A percentile compares a stretch with the other conserved stretches of the same genome.
Conservation (phyloP, 208 protist genomes). For the Trypanosoma mega region DNA sequence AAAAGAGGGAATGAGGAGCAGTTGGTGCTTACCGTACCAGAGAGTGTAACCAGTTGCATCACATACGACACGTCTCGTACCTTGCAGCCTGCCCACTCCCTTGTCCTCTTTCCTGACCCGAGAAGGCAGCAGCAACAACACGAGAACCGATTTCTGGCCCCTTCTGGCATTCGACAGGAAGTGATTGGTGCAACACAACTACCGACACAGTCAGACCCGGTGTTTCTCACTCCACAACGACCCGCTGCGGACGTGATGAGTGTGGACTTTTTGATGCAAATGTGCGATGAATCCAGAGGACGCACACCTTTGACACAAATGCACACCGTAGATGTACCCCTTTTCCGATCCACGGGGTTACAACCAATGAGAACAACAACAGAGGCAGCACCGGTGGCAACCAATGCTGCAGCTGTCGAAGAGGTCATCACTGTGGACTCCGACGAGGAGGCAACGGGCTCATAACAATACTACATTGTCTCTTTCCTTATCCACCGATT, state of each 20-base stretch:
- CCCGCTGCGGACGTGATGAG: conserved; percentile 26
- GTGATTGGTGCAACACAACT: conserved; percentile 14
- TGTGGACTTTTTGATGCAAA: conserved; percentile 57
- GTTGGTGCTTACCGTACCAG: too few relatives aligned
- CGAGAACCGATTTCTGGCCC: conserved; percentile 17
- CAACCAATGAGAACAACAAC: not conserved
- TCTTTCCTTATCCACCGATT: too few relatives aligned
- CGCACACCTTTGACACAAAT: conserved; percentile 43
- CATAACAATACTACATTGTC: not conserved
- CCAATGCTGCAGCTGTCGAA: conserved; percentile 7
- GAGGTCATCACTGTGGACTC: conserved; percentile 28
- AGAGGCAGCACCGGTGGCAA: not conserved
- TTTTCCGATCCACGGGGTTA: not conserved
- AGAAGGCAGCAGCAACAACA: conserved; percentile 4
- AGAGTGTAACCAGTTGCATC: too few relatives aligned
- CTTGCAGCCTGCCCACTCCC: conserved; percentile 27
- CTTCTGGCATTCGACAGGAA: not conserved
- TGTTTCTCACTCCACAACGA: not conserved
- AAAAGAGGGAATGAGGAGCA: too few relatives aligned
- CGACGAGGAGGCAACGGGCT: conserved; percentile 6
- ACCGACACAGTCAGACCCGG: not conserved
- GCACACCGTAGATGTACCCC: not conserved
- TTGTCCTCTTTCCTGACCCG: conserved; percentile 41
- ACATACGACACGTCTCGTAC: too few relatives aligned
- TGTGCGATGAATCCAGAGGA: conserved; percentile 61